phyloP scores from a whole-genome alignment of 176 grass and related monocot species.

The Rhynchospora tenuis region DNA sequence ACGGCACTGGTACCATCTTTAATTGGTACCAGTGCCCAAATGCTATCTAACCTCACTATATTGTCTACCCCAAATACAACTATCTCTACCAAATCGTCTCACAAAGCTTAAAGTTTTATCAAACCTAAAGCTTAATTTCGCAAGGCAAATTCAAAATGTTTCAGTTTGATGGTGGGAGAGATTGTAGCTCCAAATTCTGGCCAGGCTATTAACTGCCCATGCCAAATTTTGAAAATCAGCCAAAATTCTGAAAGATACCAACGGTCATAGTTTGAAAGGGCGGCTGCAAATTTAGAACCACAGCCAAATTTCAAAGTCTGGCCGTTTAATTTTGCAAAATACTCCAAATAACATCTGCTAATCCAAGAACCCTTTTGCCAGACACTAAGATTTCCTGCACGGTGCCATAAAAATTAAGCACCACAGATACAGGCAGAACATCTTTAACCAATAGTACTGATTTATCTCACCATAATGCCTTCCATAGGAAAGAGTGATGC shows the following conservation, averaged over 20 bases:
- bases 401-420: neutral
- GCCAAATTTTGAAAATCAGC: neutral
- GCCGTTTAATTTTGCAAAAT: neutral
- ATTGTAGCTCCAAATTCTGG: neutral
- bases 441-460: neutral
- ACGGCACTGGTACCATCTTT: no score
- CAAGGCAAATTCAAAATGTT: neutral
- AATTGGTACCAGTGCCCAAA: no score
- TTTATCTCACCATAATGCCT: slow-evolving; percentile 81
- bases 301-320: neutral
- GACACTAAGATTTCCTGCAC: neutral
- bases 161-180: neutral
- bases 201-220: neutral
- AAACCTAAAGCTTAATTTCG: no score
- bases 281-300: neutral
- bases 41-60: no score
- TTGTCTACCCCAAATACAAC: no score
- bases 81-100: no score
- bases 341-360: neutral
- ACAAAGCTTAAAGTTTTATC: no score
- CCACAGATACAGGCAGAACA: neutral
- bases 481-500: slow-evolving; percentile 76
- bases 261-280: neutral
- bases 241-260: neutral
- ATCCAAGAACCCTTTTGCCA: neutral